Conservation (phyloP, 2,329 filamentous ascomycete genomes). For the Phaeosphaeriaceae sp. region DNA sequence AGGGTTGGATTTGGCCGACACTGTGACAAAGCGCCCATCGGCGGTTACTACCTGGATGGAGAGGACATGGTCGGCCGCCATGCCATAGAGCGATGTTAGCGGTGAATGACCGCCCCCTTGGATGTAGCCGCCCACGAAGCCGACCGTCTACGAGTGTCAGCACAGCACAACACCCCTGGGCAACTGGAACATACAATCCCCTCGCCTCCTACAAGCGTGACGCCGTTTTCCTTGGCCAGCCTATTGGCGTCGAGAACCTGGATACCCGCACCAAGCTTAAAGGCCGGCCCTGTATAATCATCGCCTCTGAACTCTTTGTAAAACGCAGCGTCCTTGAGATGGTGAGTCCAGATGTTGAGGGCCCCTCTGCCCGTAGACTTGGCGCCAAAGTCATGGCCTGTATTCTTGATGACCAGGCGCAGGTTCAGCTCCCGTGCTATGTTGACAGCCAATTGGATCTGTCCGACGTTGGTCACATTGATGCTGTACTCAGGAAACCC, state of each 20-base stretch:
- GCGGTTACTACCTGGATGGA: constrained; percentile 46
- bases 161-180: no score
- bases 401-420: constrained; percentile 41
- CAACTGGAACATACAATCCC: no score
- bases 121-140: constrained; percentile 53
- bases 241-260: constrained; percentile 39
- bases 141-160: no score
- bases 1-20: constrained; percentile 23
- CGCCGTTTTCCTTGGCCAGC: no score
- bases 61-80: constrained; percentile 45
- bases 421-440: constrained; percentile 40
- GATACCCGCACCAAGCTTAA: constrained; percentile 42
- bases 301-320: constrained; percentile 32
- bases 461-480: constrained; percentile 36
- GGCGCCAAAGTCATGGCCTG: constrained; percentile 42
- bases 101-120: constrained; percentile 62
- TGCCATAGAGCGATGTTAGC: constrained; percentile 54
- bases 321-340: constrained; percentile 38
- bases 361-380: constrained; percentile 35
- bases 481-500: constrained; percentile 38
- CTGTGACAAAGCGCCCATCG: constrained; percentile 27
- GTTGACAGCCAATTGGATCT: constrained; percentile 43
- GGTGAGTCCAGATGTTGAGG: constrained; percentile 40
- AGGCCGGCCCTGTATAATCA: constrained; percentile 35
- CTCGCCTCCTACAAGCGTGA: no score